A percentile compares a stretch with the other conserved stretches of the same genome.
These are phyloP conservation scores for Paramecium pentaurelia DNA, from an alignment of 73 alveolate species.

Conservation along the genomic window DNA sequence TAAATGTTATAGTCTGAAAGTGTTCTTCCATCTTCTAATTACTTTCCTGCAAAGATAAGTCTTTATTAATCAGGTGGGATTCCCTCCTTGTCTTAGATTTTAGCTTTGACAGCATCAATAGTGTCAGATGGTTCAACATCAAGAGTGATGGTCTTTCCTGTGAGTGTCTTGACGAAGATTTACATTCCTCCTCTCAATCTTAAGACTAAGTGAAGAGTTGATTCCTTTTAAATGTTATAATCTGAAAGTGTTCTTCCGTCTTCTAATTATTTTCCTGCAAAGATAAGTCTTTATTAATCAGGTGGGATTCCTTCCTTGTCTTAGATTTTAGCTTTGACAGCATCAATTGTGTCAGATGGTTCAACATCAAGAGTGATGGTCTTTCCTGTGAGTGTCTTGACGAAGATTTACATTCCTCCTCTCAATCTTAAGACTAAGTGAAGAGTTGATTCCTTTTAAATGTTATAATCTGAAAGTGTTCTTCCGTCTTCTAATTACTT, in stretches of 20 bases:
- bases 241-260: constrained; percentile 51
- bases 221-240: constrained; percentile 52
- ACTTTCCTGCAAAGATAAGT: constrained; percentile 51
- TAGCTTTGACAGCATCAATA: constrained; percentile 43
- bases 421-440: constrained; percentile 38
- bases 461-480: constrained; percentile 56
- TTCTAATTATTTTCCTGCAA: constrained; percentile 48
- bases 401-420: constrained; percentile 59
- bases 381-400: constrained; percentile 50
- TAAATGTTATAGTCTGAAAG: constrained; percentile 52
- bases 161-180: constrained; percentile 51
- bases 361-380: constrained; percentile 49
- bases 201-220: background rate
- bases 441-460: constrained; percentile 53
- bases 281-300: constrained; percentile 58
- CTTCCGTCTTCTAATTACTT: constrained; percentile 46
- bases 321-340: constrained; percentile 43
- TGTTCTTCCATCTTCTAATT: constrained; percentile 59
- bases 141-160: constrained; percentile 59
- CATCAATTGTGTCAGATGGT: constrained; percentile 41
- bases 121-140: constrained; percentile 57
- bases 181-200: constrained; percentile 59
- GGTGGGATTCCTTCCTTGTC: constrained; percentile 63
- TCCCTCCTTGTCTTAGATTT: constrained; percentile 61
- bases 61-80: constrained; percentile 61